Conservation (phyloP, 768 basidiomycete genomes). For the Russula emetica region DNA sequence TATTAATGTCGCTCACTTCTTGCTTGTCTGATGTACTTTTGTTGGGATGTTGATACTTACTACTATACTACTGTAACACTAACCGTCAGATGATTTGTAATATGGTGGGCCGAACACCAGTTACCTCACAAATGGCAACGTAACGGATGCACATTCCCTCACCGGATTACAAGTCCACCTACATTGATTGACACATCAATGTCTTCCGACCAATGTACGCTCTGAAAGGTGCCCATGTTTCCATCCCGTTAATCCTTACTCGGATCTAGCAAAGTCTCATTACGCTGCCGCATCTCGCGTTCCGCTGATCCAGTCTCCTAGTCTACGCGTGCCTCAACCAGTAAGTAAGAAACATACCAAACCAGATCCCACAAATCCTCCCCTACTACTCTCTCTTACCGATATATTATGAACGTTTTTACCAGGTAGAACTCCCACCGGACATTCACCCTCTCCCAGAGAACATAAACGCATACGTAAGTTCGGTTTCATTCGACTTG, state of each 20-base stretch:
- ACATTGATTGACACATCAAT: neutral
- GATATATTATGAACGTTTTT: neutral
- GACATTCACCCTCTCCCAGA: slow-evolving; percentile 95
- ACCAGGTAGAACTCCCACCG: slow-evolving; percentile 75
- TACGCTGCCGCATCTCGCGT: slow-evolving; percentile 72
- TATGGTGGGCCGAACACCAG: no score
- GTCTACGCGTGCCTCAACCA: slow-evolving; percentile 76
- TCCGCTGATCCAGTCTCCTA: slow-evolving; percentile 90
- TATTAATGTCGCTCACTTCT: neutral
- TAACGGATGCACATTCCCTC: neutral
- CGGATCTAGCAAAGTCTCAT: slow-evolving; percentile 46
- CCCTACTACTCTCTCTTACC: no score
- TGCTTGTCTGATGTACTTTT: neutral
- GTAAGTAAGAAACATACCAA: slow-evolving; percentile 43
- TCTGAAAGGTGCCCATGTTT: neutral
- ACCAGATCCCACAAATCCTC: neutral
- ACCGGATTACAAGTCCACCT: neutral
- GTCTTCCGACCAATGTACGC: slow-evolving; percentile 23
- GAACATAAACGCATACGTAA: slow-evolving; percentile 82
- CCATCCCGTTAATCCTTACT: neutral
- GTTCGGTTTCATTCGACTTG: no score
- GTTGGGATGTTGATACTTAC: neutral
- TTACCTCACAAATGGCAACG: no score
- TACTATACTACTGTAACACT: no score
- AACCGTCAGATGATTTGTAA: neutral